Base-by-base conservation (phyloP, 371 early-diverging fungal species). In the Mucor saturninus region DNA sequence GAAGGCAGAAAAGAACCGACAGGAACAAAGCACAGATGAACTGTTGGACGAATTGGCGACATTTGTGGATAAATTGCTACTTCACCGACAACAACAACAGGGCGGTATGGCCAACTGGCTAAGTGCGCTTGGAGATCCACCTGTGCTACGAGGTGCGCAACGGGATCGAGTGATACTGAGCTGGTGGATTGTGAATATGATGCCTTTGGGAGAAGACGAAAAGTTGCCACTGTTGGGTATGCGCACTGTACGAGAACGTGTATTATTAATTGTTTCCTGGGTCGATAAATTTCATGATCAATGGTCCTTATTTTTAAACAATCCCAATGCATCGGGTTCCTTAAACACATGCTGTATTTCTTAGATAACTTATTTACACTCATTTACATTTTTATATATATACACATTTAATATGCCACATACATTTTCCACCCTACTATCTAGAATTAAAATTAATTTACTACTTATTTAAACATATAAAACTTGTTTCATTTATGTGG, bases 151-250 rank as follows among this genome's bases (percentile, higher is more conserved):
- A 26, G 72, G 74, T 31, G 62, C 63, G 5, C 51, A 56, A 71
- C 60, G 67, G 7, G 71, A 71, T 57, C 62, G 74, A 14, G 72
- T 74, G 5, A 68, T 70, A 21, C 75, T 85, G 30, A 72, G 73
- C 13, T 88, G 81, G 72, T 86, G 89, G 87, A 68, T 83, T 0
- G 81, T 83, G 5, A 77, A 80, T 30, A 68, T 86, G 54, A 60
- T 86, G 50, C 87, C 87, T 2, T 56, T 86, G 5, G 67, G 67
- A 30, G 73, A 73, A 43, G 64, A 74, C 38, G 86, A 85, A 57
- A 84, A 81, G 45, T 65, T 75, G 37, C 71, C 71, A 31, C 53
- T 87, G 28, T 64, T 86, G 10, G 48, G 55, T 21, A 62, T 76
- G 59, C 60, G 62, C 2, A 77, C 79, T 0, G 67, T 82, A 9